Percentiles rank a stretch among this genome's conserved stretches.
Conservation (phyloP, 2,329 filamentous ascomycete species). For the Berkeleyomyces rouxiae region DNA sequence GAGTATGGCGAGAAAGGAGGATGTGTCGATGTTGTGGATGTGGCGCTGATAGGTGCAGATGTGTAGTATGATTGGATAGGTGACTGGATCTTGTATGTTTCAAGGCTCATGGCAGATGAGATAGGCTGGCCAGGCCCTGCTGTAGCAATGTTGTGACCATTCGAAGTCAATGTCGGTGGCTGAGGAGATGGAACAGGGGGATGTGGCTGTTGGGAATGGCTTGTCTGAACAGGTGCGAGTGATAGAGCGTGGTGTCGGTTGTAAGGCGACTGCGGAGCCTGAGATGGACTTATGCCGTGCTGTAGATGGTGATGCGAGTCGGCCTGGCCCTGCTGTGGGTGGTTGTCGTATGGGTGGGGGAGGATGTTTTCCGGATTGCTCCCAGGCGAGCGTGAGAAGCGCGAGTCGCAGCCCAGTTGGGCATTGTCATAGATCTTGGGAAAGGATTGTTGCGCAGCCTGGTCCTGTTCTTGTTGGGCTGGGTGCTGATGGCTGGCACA, state of each 20-base stretch:
- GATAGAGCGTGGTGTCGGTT: constrained; percentile 14
- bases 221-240: constrained; percentile 2
- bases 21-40: background rate
- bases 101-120: background rate
- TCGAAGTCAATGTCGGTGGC: constrained; percentile 15
- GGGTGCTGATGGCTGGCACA: constrained; percentile 29
- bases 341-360: constrained; percentile 47
- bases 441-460: constrained; percentile 16
- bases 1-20: constrained; percentile 6
- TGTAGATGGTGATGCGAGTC: background rate
- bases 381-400: constrained; percentile 24
- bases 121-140: background rate
- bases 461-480: constrained; percentile 17
- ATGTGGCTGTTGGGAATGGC: background rate
- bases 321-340: constrained; percentile 24
- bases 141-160: constrained; percentile 5
- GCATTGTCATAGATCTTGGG: constrained; percentile 8
- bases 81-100: constrained; percentile 12
- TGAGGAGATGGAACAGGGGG: constrained; percentile 3
- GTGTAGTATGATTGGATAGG: constrained; percentile 12
- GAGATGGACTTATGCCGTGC: constrained; percentile 37
- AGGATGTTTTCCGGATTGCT: constrained; percentile 45
- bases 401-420: constrained; percentile 5
- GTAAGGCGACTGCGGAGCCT: constrained; percentile 25
- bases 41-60: background rate